Base-by-base conservation (phyloP, 148 eudicot species). In the Suaeda aralocaspica region DNA sequence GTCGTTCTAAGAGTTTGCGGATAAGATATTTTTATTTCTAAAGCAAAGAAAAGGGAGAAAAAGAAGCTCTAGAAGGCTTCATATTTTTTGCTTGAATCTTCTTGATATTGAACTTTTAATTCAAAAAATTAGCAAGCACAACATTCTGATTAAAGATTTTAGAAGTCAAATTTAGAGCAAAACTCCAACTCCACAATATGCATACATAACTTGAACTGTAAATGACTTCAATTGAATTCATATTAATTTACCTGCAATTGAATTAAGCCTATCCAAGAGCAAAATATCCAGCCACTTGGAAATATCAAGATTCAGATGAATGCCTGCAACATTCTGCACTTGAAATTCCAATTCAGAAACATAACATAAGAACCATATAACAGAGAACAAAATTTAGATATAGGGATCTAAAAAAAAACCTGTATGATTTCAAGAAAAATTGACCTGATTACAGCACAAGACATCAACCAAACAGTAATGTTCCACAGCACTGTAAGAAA, bases 271-370 rank as follows among this genome's bases (percentile, higher is more conserved):
- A 78, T 92, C 98, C 78, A 92, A 70, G 77, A 84, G 89, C 69
- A 88, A 82, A 74, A 92, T 77, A 48, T 44, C 89, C 28, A 90
- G 80, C 91, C 96, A 92, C 78, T 88, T 86, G 18, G 87, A 91
- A 76, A 86, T 70, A 69, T 92, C 98, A 80, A 92, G 88, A 78
- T 90, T 85, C 82, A 92, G 60, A 79, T 87, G 87, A 69, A 90
- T 84, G 45, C 98, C 98, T 78, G 96, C 82, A 87, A 92, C 82
- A 64, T 87, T 82, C 98, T 92, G 88, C 80, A 86, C 59, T 72
- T 65, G 57, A 68, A 79, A 68, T 67, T 74, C 69, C 70, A 76
- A 59, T 53, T 75, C 73, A 72, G 72, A 21, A 67, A 74, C 59
- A 57, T 60, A 64, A 44, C 22, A 36, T 26, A 41, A 67, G 39